Evolutionary conservation across 1,139 yeast species (phyloP).

Genomic region (Geotrichum restrictum): DNA sequence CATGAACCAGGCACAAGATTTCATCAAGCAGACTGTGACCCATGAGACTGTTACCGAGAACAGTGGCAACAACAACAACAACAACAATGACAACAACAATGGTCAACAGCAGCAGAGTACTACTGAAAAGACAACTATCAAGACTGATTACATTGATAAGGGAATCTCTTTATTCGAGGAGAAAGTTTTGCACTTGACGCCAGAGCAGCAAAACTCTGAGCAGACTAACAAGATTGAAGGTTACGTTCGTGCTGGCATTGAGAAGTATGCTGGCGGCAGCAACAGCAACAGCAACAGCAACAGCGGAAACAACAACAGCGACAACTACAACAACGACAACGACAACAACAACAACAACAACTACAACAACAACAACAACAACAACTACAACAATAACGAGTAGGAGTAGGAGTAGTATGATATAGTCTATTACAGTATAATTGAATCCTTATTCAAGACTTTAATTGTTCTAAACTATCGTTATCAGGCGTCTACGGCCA

Average conservation of each 20-base stretch:
- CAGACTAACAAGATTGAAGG: constrained; percentile 28
- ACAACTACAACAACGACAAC: too few species aligned
- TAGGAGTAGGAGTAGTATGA: too few species aligned
- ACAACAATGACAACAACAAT: background rate
- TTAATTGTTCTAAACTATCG: too few species aligned
- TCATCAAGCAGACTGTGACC: constrained; percentile 8
- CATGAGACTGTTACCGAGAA: constrained; percentile 10
- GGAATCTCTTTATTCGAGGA: constrained; percentile 32
- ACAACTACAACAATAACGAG: too few species aligned
- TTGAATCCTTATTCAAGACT: too few species aligned
- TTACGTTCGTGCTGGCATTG: constrained; percentile 14
- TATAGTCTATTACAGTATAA: too few species aligned
- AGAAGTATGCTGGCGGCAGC: constrained; percentile 6
- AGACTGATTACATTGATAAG: constrained; percentile 28
- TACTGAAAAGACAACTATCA: constrained; percentile 13
- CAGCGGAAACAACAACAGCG: background rate
- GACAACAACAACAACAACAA: too few species aligned
- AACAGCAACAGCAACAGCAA: constrained; percentile 2
- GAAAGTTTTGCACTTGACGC: constrained; percentile 26
- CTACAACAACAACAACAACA: too few species aligned
- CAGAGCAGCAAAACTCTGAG: constrained; percentile 24
- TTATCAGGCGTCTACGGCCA: too few species aligned
- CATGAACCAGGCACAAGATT: constrained; percentile 3
- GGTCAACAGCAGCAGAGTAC: background rate
- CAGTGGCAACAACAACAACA: constrained; percentile 6